These are phyloP conservation scores for Eucalyptus curtisii DNA, from an alignment of 345 rosid genomes.

Conservation along the genomic window DNA sequence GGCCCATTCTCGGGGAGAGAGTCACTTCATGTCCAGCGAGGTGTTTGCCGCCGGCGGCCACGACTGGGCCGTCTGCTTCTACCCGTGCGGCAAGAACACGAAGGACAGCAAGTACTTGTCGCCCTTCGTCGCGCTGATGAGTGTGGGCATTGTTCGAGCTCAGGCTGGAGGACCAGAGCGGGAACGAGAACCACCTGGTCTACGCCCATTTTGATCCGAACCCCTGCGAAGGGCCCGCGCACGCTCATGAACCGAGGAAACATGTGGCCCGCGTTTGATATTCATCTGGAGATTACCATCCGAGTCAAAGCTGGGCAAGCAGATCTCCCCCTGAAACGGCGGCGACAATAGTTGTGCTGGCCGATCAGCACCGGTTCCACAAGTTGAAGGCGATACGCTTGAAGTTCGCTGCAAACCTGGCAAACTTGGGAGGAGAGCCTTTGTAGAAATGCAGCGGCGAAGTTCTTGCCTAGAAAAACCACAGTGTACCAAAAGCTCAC, in stretches of 20 bases:
- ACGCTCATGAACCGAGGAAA: slow-evolving; percentile 75
- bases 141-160: slow-evolving; percentile 86
- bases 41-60: slow-evolving; percentile 73
- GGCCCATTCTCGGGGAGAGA: slow-evolving; percentile 83
- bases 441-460: neutral
- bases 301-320: slow-evolving; percentile 56
- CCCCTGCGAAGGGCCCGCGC: slow-evolving; percentile 86
- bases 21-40: slow-evolving; percentile 72
- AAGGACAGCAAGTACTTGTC: slow-evolving; percentile 75
- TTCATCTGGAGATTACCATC: slow-evolving; percentile 20
- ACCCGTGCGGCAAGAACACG: slow-evolving; percentile 80
- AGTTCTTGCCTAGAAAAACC: neutral
- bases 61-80: slow-evolving; percentile 88
- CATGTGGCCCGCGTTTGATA: slow-evolving; percentile 61
- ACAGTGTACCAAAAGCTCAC: neutral
- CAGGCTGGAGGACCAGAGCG: slow-evolving; percentile 86
- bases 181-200: slow-evolving; percentile 76
- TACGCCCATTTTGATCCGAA: slow-evolving; percentile 80
- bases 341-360: slow-evolving; percentile 67
- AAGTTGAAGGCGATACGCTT: slow-evolving; percentile 58
- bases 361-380: slow-evolving; percentile 78
- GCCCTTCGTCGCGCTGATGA: slow-evolving; percentile 77
- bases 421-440: slow-evolving; percentile 44
- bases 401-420: slow-evolving; percentile 47
- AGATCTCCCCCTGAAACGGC: slow-evolving; percentile 52